Evolutionary conservation across 2,329 filamentous ascomycete genomes (phyloP), one percentile per base, ranked within the genome.

Genomic region (Fusarium fujikuroi): DNA sequence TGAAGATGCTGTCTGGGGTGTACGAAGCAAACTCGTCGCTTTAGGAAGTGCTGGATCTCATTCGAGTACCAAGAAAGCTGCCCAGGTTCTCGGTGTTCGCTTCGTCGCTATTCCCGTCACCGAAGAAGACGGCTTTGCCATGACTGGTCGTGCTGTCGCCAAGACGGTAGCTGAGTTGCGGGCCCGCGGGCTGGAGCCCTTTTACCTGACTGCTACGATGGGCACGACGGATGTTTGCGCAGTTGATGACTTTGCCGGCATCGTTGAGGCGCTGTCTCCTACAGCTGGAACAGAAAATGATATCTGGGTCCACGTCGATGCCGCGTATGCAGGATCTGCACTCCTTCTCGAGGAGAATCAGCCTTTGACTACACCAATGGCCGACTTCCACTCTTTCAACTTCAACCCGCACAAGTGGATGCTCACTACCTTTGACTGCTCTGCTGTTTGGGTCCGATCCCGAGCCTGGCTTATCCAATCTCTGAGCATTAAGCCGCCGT

Each of bases 341-440:
- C 89, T 98, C 5, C 85, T 97, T 6, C 91, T 93, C 25, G 92
- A 94, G 6, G 94, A 97, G 81, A 93, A 93, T 82, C 93, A 94
- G 63, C 87, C 91, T 73, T 87, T 94, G 57, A 86, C 91, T 3
- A 79, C 86, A 4, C 83, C 86, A n/a, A 57, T 57, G 53, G 53
- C 53, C 0, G n/a, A 58, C 32, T 95, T 97, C 79, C 93, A 97
- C 85, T 95, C 92, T 73, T 97, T 97, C 88, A 92, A 97, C 83
- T 90, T 95, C 85, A 98, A 98, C 85, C 93, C 97, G 89, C 95
- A 98, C 87, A 98, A 98, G 85, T 98, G 95, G 95, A 87, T 98
- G 56, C 90, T 98, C n/a, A 95, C 94, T 63, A 97, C 97, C 82
- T 98, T 98, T 78, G 95, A 98, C 81, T 89, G 87, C 77, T 94